Evolutionary conservation across 2,329 filamentous ascomycete species (phyloP), one percentile per base, ranked within the genome.

Genomic region (Fusarium pseudonygamai): DNA sequence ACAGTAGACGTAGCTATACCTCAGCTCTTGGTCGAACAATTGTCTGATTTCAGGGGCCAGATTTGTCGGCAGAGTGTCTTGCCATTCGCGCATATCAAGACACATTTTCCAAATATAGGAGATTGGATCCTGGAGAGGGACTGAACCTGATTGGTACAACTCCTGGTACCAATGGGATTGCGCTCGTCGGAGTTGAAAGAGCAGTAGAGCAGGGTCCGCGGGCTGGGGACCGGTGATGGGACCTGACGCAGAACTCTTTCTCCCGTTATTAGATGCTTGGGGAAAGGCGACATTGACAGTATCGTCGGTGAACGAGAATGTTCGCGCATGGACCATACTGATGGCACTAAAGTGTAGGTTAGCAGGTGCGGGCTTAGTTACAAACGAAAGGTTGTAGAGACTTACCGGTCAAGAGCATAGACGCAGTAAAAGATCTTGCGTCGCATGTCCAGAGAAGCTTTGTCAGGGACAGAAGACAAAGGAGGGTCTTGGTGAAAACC

Each of bases 221-320:
- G 81, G 87, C 76, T 83, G 87, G 74, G 80, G 87, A 66, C 79
- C 85, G 76, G 79, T 78, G 46, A 86, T 83, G 59, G 86, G 80
- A 6, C 82, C 82, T 1, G 82, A 79, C n/a, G 81, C 79, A 5
- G 85, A 83, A 52, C 81, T 80, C 77, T 83, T 82, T 74, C 83
- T 81, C 71, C 84, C 81, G 75, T 83, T 77, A 39, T 83, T 80
- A n/a, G 83, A 79, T 13, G 83, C 80, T 60, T 88, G 87, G 4
- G 95, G 94, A 70, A 95, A 89, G n/a, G 89, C 89, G 36, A 98
- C 95, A 73, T 93, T 92, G 32, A 93, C 89, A 11, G 95, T 93
- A 63, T 96, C 94, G 79, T 98, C 96, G 1, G 94, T 96, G 79
- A 98, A 98, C 0, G 96, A 97, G 80, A 98, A 98, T 0, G 95